These are phyloP conservation scores for Amylocarpus encephaloides DNA, from an alignment of 2,329 filamentous ascomycete genomes.

Conservation along the genomic window DNA sequence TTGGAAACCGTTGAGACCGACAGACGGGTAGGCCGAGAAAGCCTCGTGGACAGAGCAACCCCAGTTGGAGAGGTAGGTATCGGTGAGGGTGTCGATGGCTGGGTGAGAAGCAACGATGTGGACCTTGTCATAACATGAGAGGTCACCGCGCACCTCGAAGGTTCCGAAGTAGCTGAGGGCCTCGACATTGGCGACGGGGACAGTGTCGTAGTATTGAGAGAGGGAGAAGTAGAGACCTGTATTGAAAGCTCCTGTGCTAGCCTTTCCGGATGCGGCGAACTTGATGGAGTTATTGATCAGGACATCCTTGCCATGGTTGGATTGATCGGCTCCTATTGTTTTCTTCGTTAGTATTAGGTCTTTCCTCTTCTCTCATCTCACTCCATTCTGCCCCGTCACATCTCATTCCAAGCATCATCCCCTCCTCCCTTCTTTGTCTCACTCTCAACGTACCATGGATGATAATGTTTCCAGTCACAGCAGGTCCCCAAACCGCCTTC, in stretches of 20 bases:
- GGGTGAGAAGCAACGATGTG: constrained; percentile 36
- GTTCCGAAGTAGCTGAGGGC: constrained; percentile 33
- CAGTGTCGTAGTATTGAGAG: constrained; percentile 37
- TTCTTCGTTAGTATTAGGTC: background rate
- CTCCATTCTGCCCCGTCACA: no score
- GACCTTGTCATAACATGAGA: constrained; percentile 36
- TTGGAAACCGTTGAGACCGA: constrained; percentile 33
- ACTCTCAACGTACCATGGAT: constrained; percentile 32
- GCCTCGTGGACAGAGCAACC: constrained; percentile 38
- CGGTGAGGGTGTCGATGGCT: constrained; percentile 32
- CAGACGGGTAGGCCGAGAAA: constrained; percentile 35
- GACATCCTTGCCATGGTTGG: constrained; percentile 29
- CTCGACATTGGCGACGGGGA: constrained; percentile 23
- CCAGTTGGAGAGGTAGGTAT: constrained; percentile 37
- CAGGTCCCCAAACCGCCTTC: constrained; percentile 36
- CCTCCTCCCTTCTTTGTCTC: background rate
- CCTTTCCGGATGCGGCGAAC: constrained; percentile 31
- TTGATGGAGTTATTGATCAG: constrained; percentile 36
- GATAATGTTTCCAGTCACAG: constrained; percentile 37
- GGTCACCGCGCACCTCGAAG: constrained; percentile 35
- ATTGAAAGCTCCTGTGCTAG: constrained; percentile 14
- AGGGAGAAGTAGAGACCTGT: constrained; percentile 38
- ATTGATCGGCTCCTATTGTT: constrained; percentile 30
- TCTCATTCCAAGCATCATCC: no score
- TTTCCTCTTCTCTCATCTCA: no score